Conservation (phyloP, 768 basidiomycete genomes). For the Collybia nuda region DNA sequence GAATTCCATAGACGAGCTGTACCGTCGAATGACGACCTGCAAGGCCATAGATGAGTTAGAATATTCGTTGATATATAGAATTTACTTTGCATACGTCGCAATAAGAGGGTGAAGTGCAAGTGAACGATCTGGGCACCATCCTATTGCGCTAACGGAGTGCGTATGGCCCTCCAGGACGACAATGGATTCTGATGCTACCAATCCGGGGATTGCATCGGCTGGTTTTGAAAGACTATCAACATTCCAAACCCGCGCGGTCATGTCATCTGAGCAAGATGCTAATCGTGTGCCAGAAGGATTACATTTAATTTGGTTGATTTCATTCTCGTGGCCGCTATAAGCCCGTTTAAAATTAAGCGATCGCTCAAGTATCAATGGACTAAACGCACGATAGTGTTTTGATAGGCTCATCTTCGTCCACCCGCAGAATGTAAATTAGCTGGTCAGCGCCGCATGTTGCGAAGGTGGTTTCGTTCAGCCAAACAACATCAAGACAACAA, state of each 20-base stretch:
- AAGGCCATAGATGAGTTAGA: slow-evolving; percentile 3
- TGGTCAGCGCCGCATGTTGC: slow-evolving; percentile 75
- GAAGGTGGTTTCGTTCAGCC: slow-evolving; percentile 71
- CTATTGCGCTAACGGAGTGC: slow-evolving; percentile 62
- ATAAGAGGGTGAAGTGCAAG: slow-evolving; percentile 56
- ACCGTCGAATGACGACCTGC: slow-evolving; percentile 76
- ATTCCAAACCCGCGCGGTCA: slow-evolving; percentile 76
- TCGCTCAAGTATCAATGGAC: background rate
- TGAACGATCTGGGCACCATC: slow-evolving; percentile 64
- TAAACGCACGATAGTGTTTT: slow-evolving; percentile 59
- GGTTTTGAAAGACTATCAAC: slow-evolving; percentile 44
- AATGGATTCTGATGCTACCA: slow-evolving; percentile 33
- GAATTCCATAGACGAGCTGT: slow-evolving; percentile 86
- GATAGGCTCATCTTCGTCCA: slow-evolving; percentile 52
- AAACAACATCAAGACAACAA: slow-evolving; percentile 81
- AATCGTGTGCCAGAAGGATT: slow-evolving; percentile 65
- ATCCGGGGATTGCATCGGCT: slow-evolving; percentile 40
- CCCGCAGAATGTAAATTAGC: slow-evolving; percentile 57
- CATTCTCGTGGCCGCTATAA: slow-evolving; percentile 67
- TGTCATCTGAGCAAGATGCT: slow-evolving; percentile 83
- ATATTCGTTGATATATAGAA: background rate
- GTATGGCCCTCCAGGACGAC: slow-evolving; percentile 63
- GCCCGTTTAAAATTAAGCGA: slow-evolving; percentile 9
- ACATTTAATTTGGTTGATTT: slow-evolving; percentile 77
- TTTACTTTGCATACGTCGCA: slow-evolving; percentile 57